A percentile compares a stretch with the other conserved stretches of the same genome.
phyloP scores from a whole-genome alignment of 345 rosid species.

The Noccaea caerulescens region DNA sequence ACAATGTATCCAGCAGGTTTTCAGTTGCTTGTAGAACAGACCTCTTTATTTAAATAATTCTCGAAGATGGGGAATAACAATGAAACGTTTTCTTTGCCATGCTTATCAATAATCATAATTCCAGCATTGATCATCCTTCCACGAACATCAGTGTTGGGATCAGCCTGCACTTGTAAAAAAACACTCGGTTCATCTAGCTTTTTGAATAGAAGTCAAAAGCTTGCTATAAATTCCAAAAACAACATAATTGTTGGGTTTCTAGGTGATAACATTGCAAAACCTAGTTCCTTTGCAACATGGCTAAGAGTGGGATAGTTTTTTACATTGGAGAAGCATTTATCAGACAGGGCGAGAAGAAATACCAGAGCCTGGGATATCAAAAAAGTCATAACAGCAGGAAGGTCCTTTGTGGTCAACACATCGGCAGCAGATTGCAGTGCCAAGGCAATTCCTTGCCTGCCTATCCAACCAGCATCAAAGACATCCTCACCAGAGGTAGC shows the following conservation, averaged over 20 bases:
- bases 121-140: conserved; percentile 99
- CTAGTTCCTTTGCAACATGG: conserved; percentile 15
- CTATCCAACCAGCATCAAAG: conserved; percentile 88
- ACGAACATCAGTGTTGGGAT: conserved; percentile 94
- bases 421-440: conserved; percentile 93
- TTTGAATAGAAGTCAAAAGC: conserved; percentile 6
- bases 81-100: conserved; percentile 87
- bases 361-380: conserved; percentile 96
- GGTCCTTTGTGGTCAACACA: conserved; percentile 89
- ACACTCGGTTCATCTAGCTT: not conserved
- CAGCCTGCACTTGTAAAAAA: conserved; percentile 72
- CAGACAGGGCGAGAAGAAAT: conserved; percentile 38
- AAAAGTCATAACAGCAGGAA: conserved; percentile 96
- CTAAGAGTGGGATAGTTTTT: conserved; percentile 12
- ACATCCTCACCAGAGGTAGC: conserved; percentile 55
- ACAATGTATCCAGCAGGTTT: conserved; percentile 12
- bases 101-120: conserved; percentile 88
- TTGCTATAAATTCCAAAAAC: conserved; percentile 7
- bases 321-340: conserved; percentile 24
- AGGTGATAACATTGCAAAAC: conserved; percentile 4
- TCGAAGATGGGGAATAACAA: conserved; percentile 94
- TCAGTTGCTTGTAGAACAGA: conserved; percentile 40
- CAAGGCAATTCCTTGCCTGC: conserved; percentile 93
- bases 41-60: conserved; percentile 94
- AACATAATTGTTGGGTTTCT: conserved; percentile 11